These are phyloP conservation scores for Aegle marmelos DNA, from an alignment of 345 rosid species.

Conservation along the genomic window DNA sequence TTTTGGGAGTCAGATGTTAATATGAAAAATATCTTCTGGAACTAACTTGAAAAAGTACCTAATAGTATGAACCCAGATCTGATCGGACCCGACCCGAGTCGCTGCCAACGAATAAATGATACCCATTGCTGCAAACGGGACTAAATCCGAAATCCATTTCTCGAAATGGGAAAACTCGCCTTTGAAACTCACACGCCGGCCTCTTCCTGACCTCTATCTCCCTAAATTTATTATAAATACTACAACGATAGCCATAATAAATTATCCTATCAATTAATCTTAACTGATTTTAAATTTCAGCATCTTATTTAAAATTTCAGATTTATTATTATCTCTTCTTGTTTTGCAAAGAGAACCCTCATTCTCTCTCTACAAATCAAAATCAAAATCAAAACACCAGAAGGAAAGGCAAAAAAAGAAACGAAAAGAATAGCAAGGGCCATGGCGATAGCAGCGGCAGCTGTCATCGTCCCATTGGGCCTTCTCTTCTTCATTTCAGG, in stretches of 20 bases:
- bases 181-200: not conserved
- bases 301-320: not conserved
- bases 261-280: not conserved
- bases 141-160: no score
- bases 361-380: no score
- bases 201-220: not conserved
- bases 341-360: no score
- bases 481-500: slow-evolving; percentile 85
- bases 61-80: not conserved
- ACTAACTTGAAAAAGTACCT: not conserved
- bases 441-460: slow-evolving; percentile 81
- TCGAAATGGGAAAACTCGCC: not conserved
- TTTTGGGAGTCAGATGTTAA: no score
- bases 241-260: no score
- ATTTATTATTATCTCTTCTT: not conserved
- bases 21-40: no score
- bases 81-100: not conserved
- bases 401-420: not conserved
- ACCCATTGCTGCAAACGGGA: not conserved
- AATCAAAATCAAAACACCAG: not conserved
- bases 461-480: slow-evolving; percentile 74
- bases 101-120: not conserved
- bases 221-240: no score
- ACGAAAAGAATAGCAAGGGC: not conserved
- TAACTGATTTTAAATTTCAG: not conserved